Evolutionary conservation across 179 eudicot genomes (phyloP), one percentile per base, ranked within the genome.

Genomic region (Beta lomatogona): DNA sequence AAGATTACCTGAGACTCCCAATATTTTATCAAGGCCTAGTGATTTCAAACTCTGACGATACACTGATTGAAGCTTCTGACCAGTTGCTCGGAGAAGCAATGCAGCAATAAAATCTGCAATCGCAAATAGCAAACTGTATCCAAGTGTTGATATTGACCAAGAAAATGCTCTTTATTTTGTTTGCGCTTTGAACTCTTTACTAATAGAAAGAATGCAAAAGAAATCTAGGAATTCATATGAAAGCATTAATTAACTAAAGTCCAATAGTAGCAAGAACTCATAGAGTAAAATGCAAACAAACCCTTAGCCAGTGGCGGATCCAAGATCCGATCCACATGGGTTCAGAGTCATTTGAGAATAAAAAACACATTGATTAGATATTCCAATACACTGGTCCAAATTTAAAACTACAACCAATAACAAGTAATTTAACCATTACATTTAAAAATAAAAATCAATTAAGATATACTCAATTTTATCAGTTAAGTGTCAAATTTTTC

Each of bases 121-220:
- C 85, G 94, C 99, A 91, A 90, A 96, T 79, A 93, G 92, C 88
- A 92, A 88, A 91, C 99, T 96, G 89, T 88, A 90, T 93, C 92
- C 94, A 87, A 87, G 85, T 67, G 90, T 85, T 89, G 91, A 92
- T 81, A 85, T 78, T 44, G 77, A 68, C 58, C 46, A 69, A 18
- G 25, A 45, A 58, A 41, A n/a, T 16, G 10, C 36, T 65, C 46
- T 71, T 36, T 68, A 3, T 28, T 9, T 46, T 77, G 28, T 65
- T 68, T 68, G 4, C 6, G 9, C 52, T 28, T 14, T 53, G 44
- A 41, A 25, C 7, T 5, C 21, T 21, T 48, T 12, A 68, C 16
- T 71, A 59, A 60, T 70, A 25, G 19, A 63, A 60, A 52, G 8
- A 21, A 31, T 46, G 13, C 25, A 78, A 15, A 76, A 4, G 21